phyloP scores from a whole-genome alignment of 257 asterid species.

The Salvia rosmarinus region DNA sequence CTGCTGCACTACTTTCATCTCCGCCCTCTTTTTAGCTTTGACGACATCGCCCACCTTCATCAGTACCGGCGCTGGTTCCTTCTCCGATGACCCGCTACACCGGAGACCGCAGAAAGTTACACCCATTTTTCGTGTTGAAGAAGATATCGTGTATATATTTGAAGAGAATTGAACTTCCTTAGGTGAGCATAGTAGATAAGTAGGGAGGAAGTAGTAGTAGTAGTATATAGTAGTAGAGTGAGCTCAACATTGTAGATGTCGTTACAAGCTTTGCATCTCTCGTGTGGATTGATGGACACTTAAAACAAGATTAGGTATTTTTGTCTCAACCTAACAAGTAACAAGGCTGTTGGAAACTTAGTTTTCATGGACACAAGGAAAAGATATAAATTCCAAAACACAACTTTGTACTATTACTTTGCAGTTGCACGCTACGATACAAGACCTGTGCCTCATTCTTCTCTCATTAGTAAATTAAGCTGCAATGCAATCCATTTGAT shows the following conservation, averaged over 20 bases:
- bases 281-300: neutral
- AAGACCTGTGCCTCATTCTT: too few species aligned
- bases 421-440: too few species aligned
- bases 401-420: too few species aligned
- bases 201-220: neutral
- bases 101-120: constrained; percentile 41
- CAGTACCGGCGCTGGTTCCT: neutral
- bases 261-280: constrained; percentile 1
- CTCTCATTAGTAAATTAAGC: too few species aligned
- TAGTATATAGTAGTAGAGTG: too few species aligned
- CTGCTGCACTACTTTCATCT: constrained; percentile 8
- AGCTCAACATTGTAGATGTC: constrained; percentile 28
- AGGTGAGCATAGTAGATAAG: neutral
- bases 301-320: neutral
- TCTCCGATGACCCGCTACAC: constrained; percentile 15
- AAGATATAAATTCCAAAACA: too few species aligned
- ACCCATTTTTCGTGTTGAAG: constrained; percentile 37
- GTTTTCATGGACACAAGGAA: too few species aligned
- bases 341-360: neutral
- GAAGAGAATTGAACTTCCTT: too few species aligned
- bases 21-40: constrained; percentile 13
- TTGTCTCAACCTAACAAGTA: constrained; percentile 1
- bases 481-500: too few species aligned
- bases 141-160: too few species aligned
- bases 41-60: too few species aligned